A percentile compares a stretch with the other conserved stretches of the same genome.
phyloP scores from a whole-genome alignment of 208 protist genomes.

The Crithidia expoeki region DNA sequence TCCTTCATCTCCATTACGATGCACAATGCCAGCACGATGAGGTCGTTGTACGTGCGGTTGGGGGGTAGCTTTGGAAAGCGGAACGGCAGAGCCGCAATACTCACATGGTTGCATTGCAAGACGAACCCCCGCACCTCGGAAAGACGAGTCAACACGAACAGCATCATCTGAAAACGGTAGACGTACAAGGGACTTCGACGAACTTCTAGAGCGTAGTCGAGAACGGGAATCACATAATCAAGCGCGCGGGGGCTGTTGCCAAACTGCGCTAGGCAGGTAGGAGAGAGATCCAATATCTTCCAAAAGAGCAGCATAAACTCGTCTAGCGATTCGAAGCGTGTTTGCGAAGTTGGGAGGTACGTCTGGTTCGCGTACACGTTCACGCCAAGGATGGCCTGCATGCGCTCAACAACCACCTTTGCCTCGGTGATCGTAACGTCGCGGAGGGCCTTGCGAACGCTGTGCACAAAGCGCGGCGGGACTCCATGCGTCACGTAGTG shows the following conservation, averaged over 20 bases:
- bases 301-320: conserved; percentile 89
- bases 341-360: conserved; percentile 77
- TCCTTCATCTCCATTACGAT: conserved; percentile 62
- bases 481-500: conserved; percentile 10
- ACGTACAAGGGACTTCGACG: conserved; percentile 42
- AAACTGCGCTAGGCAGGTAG: conserved; percentile 56
- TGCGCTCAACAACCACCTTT: conserved; percentile 49
- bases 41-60: conserved; percentile 70
- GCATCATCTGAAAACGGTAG: conserved; percentile 73
- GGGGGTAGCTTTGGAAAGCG: conserved; percentile 39
- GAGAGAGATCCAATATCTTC: conserved; percentile 80
- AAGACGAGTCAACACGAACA: conserved; percentile 84
- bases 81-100: conserved; percentile 55
- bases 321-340: conserved; percentile 53
- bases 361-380: conserved; percentile 68
- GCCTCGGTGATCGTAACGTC: conserved; percentile 80
- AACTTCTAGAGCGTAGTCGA: conserved; percentile 77
- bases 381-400: conserved; percentile 60
- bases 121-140: conserved; percentile 77
- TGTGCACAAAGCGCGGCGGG: conserved; percentile 56
- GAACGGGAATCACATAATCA: conserved; percentile 72
- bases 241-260: conserved; percentile 42
- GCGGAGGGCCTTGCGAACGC: conserved; percentile 60
- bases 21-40: conserved; percentile 79
- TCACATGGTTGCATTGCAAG: conserved; percentile 77